Evolutionary conservation across 106 monocot genomes (phyloP).

Genomic region (Dioscorea zingiberensis): DNA sequence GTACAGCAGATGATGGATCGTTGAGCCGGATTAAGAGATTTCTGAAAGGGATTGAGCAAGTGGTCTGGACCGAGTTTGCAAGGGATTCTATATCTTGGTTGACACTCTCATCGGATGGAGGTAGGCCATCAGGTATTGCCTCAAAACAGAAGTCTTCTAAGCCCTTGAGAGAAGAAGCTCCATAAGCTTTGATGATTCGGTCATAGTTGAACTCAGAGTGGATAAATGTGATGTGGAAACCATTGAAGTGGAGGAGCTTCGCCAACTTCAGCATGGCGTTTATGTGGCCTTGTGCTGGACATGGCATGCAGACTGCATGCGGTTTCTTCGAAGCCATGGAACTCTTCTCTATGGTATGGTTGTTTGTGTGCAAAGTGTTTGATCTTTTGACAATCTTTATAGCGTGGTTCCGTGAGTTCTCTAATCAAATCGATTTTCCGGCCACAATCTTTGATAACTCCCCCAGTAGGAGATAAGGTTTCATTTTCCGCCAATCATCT

Average conservation of each 20-base stretch:
- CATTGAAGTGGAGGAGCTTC: constrained; percentile 1
- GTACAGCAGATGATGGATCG: background rate
- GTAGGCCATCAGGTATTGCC: constrained; percentile 8
- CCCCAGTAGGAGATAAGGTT: no score
- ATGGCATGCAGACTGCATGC: constrained; percentile 4
- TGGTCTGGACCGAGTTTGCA: background rate
- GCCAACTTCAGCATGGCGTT: background rate
- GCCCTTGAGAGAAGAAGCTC: background rate
- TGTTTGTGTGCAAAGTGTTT: background rate
- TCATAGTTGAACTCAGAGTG: background rate
- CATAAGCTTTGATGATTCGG: background rate
- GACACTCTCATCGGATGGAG: constrained; percentile 4
- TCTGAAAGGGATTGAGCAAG: constrained; percentile 1
- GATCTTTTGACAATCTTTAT: no score
- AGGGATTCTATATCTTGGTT: constrained; percentile 5
- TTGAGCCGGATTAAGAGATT: constrained; percentile 1
- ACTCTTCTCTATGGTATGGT: no score
- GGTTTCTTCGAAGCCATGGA: background rate
- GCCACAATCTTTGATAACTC: no score
- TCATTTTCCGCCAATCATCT: no score
- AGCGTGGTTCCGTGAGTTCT: no score
- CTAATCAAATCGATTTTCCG: no score
- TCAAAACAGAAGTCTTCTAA: background rate
- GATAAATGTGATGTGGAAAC: background rate
- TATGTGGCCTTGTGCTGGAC: constrained; percentile 2